These are phyloP conservation scores for Acacia concinna DNA, from an alignment of 331 rosid genomes.

Conservation along the genomic window DNA sequence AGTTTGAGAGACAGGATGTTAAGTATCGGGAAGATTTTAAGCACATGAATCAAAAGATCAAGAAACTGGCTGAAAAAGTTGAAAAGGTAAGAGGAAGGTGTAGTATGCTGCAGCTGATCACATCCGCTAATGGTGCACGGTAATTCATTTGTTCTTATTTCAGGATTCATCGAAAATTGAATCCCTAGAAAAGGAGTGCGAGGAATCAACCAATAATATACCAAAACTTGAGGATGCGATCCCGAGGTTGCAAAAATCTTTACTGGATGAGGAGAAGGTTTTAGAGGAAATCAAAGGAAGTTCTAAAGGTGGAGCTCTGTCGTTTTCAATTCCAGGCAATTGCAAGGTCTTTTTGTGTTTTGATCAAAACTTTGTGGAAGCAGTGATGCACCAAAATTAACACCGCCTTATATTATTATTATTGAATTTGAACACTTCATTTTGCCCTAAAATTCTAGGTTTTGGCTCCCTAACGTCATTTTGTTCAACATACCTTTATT, in stretches of 20 bases:
- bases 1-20: conserved; percentile 95
- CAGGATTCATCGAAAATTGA: conserved; percentile 75
- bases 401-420: not conserved
- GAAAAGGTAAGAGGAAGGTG: conserved; percentile 63
- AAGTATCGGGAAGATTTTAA: conserved; percentile 85
- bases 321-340: conserved; percentile 13
- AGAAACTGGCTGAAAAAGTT: conserved; percentile 79
- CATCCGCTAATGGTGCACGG: conserved; percentile 12
- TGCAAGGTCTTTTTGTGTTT: conserved; percentile 3
- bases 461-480: not conserved
- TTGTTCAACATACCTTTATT: not conserved
- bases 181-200: conserved; percentile 64
- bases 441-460: conserved; percentile 9
- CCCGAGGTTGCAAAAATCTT: conserved; percentile 72
- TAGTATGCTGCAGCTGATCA: conserved; percentile 14
- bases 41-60: conserved; percentile 82
- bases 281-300: conserved; percentile 77
- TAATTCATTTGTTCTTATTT: conserved; percentile 37
- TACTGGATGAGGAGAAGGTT: conserved; percentile 72
- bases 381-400: not conserved
- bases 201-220: conserved; percentile 68
- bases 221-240: conserved; percentile 76
- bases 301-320: conserved; percentile 61
- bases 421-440: not conserved
- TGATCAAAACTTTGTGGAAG: conserved; percentile 9